Conservation (phyloP, 2,329 filamentous ascomycete species). For the Colletotrichum spinosum region DNA sequence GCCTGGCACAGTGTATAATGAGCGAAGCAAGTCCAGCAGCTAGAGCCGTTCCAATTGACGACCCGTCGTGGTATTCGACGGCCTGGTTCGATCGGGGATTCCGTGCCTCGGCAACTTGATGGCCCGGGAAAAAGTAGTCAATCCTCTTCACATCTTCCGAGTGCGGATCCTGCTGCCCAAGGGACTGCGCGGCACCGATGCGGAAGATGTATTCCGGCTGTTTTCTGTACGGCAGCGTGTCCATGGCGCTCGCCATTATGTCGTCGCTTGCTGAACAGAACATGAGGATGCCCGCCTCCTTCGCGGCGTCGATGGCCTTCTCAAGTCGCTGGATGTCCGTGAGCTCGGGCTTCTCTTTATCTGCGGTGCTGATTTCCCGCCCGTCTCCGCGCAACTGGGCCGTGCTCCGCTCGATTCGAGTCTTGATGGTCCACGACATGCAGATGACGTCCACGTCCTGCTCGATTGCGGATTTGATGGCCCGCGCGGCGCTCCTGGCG, state of each 20-base stretch:
- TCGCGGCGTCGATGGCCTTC: background rate
- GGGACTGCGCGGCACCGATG: background rate
- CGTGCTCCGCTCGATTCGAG: too few species aligned
- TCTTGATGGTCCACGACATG: constrained; percentile 7
- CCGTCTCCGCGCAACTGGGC: too few species aligned
- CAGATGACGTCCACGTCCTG: background rate
- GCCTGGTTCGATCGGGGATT: background rate
- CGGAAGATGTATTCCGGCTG: too few species aligned
- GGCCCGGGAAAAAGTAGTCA: background rate
- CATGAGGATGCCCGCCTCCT: background rate
- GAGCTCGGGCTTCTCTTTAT: background rate
- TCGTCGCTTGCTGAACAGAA: background rate
- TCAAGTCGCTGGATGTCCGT: background rate
- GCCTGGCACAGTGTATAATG: background rate
- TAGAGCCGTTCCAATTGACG: constrained; percentile 1
- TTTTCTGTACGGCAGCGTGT: background rate
- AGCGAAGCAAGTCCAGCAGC: background rate
- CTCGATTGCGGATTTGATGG: background rate
- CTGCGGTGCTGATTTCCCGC: too few species aligned
- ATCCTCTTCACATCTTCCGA: constrained; percentile 3
- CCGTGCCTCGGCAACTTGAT: background rate
- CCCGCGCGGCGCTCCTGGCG: background rate
- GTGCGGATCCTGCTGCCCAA: background rate
- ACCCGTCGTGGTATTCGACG: background rate
- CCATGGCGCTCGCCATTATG: background rate